Conservation (phyloP, 371 early-diverging fungal genomes). For the Lichtheimia ornata region DNA sequence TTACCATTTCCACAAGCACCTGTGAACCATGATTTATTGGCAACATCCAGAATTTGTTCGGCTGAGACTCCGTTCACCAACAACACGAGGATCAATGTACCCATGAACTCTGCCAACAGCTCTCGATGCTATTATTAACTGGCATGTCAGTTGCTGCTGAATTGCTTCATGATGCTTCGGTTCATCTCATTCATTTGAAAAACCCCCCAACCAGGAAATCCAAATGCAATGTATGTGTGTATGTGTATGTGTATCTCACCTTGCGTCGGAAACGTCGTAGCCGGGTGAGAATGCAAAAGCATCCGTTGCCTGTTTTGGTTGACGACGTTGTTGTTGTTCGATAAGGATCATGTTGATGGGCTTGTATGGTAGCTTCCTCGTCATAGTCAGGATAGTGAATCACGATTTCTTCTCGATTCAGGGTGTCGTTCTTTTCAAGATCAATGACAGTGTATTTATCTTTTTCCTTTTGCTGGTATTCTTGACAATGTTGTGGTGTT, state of each 20-base stretch:
- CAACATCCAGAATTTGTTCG: slow-evolving; percentile 38
- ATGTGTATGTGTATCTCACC: background rate
- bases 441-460: slow-evolving; percentile 10
- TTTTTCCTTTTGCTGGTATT: background rate
- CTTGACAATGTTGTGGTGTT: background rate
- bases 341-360: background rate
- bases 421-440: slow-evolving; percentile 12
- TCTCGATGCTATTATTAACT: slow-evolving; percentile 50
- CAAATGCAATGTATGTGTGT: background rate
- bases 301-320: background rate
- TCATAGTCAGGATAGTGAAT: slow-evolving; percentile 13
- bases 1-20: slow-evolving; percentile 41
- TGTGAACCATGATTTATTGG: slow-evolving; percentile 39
- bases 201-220: too few relatives aligned
- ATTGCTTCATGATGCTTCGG: background rate
- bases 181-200: background rate
- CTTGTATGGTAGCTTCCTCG: slow-evolving; percentile 1
- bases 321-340: slow-evolving; percentile 1
- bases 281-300: background rate
- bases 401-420: slow-evolving; percentile 18
- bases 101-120: slow-evolving; percentile 81
- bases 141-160: background rate
- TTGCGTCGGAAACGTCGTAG: slow-evolving; percentile 8
- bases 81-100: slow-evolving; percentile 71
- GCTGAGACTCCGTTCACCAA: slow-evolving; percentile 72